A percentile compares a stretch with the other conserved stretches of the same genome.
Evolutionary conservation across 2,329 filamentous ascomycete genomes (phyloP).

Genomic region (Blastomyces gilchristii): DNA sequence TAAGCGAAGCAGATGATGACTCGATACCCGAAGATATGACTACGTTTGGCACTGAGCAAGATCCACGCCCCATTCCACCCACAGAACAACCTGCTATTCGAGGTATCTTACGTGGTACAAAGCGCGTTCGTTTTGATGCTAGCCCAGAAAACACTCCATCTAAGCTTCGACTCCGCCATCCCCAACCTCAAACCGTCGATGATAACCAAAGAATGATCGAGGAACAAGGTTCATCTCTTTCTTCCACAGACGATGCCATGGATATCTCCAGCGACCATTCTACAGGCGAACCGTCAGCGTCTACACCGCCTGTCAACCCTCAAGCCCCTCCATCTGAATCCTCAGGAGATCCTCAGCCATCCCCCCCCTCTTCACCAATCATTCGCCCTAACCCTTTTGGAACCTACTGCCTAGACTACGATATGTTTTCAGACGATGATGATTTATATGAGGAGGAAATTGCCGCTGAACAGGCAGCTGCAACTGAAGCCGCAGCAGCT

Average conservation of each 20-base stretch:
- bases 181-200: not conserved
- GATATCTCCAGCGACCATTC: not conserved
- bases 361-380: not conserved
- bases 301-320: not conserved
- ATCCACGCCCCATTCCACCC: not conserved
- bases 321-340: not conserved
- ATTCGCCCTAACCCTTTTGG: constrained; percentile 10
- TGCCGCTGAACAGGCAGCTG: not conserved
- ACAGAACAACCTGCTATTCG: constrained; percentile 5
- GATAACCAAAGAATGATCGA: not conserved
- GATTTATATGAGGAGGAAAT: not conserved
- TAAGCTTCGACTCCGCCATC: constrained; percentile 18
- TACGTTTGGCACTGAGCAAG: not conserved
- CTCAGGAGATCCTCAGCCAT: not conserved
- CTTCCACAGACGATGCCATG: not conserved
- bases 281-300: no score
- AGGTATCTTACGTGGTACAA: constrained; percentile 16
- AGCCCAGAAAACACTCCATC: constrained; percentile 28
- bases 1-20: constrained; percentile 23
- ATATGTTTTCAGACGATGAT: constrained; percentile 20
- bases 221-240: not conserved
- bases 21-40: constrained; percentile 6
- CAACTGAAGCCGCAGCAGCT: not conserved
- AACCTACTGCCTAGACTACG: constrained; percentile 25
- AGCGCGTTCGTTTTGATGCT: constrained; percentile 28